phyloP scores from a whole-genome alignment of 2,329 filamentous ascomycete species.

The Venturia pyrina region DNA sequence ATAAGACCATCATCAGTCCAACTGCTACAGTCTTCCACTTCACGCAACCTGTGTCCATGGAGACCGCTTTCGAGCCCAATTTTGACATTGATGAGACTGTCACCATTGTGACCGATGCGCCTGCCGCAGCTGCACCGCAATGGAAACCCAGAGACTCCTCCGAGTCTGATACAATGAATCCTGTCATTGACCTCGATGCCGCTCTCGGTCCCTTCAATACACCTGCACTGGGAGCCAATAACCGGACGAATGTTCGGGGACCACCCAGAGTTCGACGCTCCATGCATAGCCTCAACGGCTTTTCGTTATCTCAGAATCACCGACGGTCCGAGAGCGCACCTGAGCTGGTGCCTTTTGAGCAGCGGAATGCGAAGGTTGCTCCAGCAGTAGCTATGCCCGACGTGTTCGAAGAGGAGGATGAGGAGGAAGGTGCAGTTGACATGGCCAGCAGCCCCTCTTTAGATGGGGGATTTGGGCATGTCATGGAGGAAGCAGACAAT shows the following conservation, averaged over 20 bases:
- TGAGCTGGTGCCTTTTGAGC: slow-evolving; percentile 66
- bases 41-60: slow-evolving; percentile 15
- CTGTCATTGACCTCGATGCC: slow-evolving; percentile 89
- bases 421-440: slow-evolving; percentile 33
- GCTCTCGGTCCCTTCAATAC: slow-evolving; percentile 90
- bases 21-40: neutral
- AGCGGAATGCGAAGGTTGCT: slow-evolving; percentile 35
- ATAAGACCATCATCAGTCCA: neutral
- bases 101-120: slow-evolving; percentile 29
- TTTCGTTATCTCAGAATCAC: slow-evolving; percentile 58
- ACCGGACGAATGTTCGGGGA: neutral
- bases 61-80: slow-evolving; percentile 27
- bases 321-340: slow-evolving; percentile 72
- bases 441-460: slow-evolving; percentile 28
- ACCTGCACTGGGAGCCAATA: slow-evolving; percentile 44
- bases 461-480: slow-evolving; percentile 34
- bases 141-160: slow-evolving; percentile 23
- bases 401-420: slow-evolving; percentile 66
- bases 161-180: slow-evolving; percentile 53
- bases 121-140: slow-evolving; percentile 16
- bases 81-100: slow-evolving; percentile 33
- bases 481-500: slow-evolving; percentile 16
- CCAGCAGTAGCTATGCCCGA: slow-evolving; percentile 71
- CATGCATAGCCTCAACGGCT: slow-evolving; percentile 58
- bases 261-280: slow-evolving; percentile 38